Percentiles rank a stretch among this genome's conserved stretches.
These are phyloP conservation scores for Mortierella claussenii DNA, from an alignment of 192 early-diverging fungal species.

Conservation along the genomic window DNA sequence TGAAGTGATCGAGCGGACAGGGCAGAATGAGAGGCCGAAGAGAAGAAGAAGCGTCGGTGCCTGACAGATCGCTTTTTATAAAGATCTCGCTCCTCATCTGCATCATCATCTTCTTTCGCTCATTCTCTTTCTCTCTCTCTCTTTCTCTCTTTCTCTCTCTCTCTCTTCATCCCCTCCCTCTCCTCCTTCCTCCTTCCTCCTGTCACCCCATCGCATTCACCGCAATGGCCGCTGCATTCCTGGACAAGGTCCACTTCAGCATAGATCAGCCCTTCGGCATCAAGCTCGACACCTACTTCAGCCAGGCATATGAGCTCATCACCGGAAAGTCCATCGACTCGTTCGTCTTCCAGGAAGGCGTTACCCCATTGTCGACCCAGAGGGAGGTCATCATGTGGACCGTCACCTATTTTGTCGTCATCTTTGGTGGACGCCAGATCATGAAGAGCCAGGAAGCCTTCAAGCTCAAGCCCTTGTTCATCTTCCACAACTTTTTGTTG, in stretches of 20 bases:
- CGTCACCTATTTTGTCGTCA: conserved; percentile 74
- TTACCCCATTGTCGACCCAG: conserved; percentile 49
- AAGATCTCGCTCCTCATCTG: not conserved
- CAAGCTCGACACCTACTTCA: conserved; percentile 59
- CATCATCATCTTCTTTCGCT: not conserved
- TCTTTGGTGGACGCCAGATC: conserved; percentile 80
- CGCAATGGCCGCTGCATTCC: conserved; percentile 15
- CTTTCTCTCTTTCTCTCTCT: not conserved
- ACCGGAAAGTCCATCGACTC: conserved; percentile 47
- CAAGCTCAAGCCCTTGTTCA: conserved; percentile 75
- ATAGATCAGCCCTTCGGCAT: conserved; percentile 63
- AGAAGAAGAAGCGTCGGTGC: too few relatives aligned
- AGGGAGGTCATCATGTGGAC: conserved; percentile 56
- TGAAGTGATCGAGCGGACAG: not conserved
- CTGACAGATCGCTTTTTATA: not conserved
- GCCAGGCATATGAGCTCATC: conserved; percentile 47
- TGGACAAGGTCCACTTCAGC: conserved; percentile 28
- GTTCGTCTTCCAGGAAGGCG: conserved; percentile 53
- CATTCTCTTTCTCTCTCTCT: not conserved
- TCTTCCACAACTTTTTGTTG: conserved; percentile 84
- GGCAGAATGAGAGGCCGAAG: too few relatives aligned
- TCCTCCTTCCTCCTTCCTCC: not conserved
- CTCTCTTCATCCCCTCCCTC: not conserved
- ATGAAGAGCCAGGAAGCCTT: conserved; percentile 75
- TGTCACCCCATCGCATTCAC: not conserved